Evolutionary conservation across 1,284 basidiomycete genomes (phyloP).

Genomic region (Papiliotrema nemorosa): DNA sequence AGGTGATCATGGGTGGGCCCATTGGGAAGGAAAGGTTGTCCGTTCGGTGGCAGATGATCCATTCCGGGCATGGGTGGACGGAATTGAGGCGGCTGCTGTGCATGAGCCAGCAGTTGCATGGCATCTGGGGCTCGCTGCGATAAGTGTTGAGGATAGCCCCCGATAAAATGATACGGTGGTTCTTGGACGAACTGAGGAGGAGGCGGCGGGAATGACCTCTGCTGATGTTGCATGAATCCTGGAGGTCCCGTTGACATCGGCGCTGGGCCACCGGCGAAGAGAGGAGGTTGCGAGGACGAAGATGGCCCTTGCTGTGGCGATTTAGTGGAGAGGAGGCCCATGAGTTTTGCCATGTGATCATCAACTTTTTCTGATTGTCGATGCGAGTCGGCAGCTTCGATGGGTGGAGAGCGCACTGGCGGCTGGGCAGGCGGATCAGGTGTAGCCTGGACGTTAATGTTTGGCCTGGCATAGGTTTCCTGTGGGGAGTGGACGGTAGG

Average conservation of each 20-base stretch:
- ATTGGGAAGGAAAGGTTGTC: neutral
- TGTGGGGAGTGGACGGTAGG: neutral
- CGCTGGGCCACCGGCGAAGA: too few relatives aligned
- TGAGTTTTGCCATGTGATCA: slow-evolving; percentile 37
- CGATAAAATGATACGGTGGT: too few relatives aligned
- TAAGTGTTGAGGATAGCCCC: too few relatives aligned
- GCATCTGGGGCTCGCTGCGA: slow-evolving; percentile 13
- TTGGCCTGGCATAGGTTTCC: too few relatives aligned
- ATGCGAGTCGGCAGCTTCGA: slow-evolving; percentile 3
- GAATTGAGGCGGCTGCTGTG: slow-evolving; percentile 2
- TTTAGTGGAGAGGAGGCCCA: slow-evolving; percentile 23
- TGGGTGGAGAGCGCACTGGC: neutral
- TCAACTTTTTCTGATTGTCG: slow-evolving; percentile 15
- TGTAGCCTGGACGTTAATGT: neutral
- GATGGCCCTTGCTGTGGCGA: neutral
- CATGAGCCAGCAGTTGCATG: slow-evolving; percentile 29
- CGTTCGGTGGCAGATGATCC: neutral
- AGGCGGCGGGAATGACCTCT: too few relatives aligned
- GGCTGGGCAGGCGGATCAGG: neutral
- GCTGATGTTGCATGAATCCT: too few relatives aligned
- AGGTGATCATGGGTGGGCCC: neutral
- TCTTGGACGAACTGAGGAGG: too few relatives aligned
- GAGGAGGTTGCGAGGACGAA: neutral
- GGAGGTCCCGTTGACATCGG: too few relatives aligned
- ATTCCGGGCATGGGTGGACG: neutral